A percentile compares a stretch with the other conserved stretches of the same genome.
phyloP scores from a whole-genome alignment of 192 early-diverging fungal species.

The Entomortierella parvispora region DNA sequence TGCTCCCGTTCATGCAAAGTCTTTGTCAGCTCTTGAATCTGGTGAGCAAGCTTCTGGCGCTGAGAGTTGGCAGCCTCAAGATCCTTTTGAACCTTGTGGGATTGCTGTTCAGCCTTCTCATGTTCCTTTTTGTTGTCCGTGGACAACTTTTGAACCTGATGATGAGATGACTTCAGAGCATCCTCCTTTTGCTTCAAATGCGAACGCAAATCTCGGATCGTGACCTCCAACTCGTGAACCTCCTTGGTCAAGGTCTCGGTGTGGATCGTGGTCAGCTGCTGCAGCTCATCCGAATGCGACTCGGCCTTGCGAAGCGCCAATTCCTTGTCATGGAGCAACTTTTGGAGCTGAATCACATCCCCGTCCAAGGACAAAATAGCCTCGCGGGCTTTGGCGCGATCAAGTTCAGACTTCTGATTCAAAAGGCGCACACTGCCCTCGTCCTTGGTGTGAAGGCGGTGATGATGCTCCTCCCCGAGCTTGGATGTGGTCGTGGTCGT shows the following conservation, averaged over 20 bases:
- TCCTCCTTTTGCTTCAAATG: not conserved
- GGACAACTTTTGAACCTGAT: not conserved
- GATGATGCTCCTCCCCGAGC: not conserved
- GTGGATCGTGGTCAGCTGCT: not conserved
- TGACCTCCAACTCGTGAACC: not conserved
- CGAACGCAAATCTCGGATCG: not conserved
- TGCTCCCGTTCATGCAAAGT: not conserved
- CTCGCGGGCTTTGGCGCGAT: not conserved
- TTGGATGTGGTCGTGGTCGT: not conserved
- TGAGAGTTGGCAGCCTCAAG: not conserved
- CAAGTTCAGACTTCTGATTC: conserved; percentile 11
- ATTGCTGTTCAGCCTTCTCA: not conserved
- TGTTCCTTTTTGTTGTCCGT: not conserved
- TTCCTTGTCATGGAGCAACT: conserved; percentile 7
- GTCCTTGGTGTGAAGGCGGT: conserved; percentile 2
- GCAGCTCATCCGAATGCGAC: not conserved
- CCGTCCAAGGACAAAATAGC: conserved; percentile 11
- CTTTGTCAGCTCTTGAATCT: not conserved
- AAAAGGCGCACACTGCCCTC: not conserved
- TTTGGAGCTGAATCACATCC: conserved; percentile 9
- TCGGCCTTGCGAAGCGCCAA: not conserved
- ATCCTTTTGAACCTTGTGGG: not conserved
- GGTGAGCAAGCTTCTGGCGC: not conserved
- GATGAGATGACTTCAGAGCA: not conserved
- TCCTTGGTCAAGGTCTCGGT: conserved; percentile 1